phyloP scores from a whole-genome alignment of 2,329 filamentous ascomycete species.

The Ophiocordyceps australis region DNA sequence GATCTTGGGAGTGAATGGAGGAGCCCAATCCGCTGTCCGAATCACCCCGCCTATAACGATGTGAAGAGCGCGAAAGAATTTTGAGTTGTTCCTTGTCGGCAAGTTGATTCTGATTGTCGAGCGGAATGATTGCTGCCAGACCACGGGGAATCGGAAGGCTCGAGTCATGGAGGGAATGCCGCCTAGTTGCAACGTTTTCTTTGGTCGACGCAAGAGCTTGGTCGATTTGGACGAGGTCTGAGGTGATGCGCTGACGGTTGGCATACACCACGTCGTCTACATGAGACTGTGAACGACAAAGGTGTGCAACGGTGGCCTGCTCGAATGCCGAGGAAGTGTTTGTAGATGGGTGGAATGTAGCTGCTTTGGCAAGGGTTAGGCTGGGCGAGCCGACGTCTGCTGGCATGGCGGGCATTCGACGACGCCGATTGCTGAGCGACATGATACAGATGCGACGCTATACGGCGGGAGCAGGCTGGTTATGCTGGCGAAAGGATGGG shows the following conservation, averaged over 20 bases:
- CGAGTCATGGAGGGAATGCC: slow-evolving; percentile 27
- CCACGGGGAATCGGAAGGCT: slow-evolving; percentile 41
- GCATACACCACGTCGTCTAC: slow-evolving; percentile 57
- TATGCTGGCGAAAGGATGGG: too few relatives aligned
- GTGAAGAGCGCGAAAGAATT: slow-evolving; percentile 35
- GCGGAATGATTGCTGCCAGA: slow-evolving; percentile 24
- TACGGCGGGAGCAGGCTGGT: too few relatives aligned
- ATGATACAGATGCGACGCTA: too few relatives aligned
- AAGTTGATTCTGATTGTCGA: slow-evolving; percentile 25
- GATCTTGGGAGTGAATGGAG: slow-evolving; percentile 48
- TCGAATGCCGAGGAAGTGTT: too few relatives aligned
- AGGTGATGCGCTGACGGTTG: slow-evolving; percentile 47
- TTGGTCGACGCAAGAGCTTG: slow-evolving; percentile 34
- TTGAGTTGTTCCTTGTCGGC: too few relatives aligned
- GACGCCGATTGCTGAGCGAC: too few relatives aligned
- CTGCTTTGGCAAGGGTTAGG: too few relatives aligned
- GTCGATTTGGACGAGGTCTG: slow-evolving; percentile 49
- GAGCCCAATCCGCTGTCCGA: slow-evolving; percentile 83
- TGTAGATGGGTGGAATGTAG: too few relatives aligned
- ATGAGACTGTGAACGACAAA: slow-evolving; percentile 50
- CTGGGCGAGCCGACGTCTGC: too few relatives aligned
- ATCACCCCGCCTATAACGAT: slow-evolving; percentile 45
- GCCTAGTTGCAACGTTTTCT: slow-evolving; percentile 10
- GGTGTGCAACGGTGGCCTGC: too few relatives aligned
- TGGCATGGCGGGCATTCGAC: too few relatives aligned